Percentiles rank a stretch among this genome's conserved stretches.
Conservation (phyloP, 345 rosid species). For the Hypericum perforatum region DNA sequence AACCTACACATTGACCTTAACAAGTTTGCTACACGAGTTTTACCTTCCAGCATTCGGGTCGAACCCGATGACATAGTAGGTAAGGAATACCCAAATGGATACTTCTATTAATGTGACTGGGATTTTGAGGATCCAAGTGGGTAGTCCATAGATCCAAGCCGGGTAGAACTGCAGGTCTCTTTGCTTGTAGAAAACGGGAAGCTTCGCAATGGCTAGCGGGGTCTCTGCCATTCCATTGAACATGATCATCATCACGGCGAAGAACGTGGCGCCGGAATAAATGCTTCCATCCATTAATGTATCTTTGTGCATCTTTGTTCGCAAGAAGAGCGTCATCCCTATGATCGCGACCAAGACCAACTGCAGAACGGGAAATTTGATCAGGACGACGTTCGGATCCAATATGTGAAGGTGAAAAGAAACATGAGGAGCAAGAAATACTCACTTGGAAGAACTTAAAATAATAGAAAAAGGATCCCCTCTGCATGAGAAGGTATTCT, state of each 20-base stretch:
- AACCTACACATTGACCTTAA: background rate
- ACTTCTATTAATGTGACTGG: background rate
- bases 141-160: background rate
- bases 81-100: background rate
- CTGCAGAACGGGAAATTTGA: background rate
- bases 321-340: background rate
- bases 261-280: background rate
- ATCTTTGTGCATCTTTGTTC: background rate
- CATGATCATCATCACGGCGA: background rate
- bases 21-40: background rate
- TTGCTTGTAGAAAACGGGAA: constrained; percentile 5
- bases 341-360: background rate
- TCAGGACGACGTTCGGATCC: background rate
- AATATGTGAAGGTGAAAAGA: background rate
- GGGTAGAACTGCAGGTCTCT: background rate
- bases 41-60: constrained; percentile 1
- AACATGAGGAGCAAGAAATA: background rate
- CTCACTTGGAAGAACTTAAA: constrained; percentile 2
- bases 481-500: constrained; percentile 2
- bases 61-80: constrained; percentile 2
- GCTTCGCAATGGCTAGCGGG: constrained; percentile 1
- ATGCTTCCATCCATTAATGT: background rate
- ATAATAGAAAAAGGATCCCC: background rate
- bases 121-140: constrained; percentile 1
- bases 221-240: constrained; percentile 2